Conservation (phyloP, 345 rosid species). For the Eucalyptus guilfoylei region DNA sequence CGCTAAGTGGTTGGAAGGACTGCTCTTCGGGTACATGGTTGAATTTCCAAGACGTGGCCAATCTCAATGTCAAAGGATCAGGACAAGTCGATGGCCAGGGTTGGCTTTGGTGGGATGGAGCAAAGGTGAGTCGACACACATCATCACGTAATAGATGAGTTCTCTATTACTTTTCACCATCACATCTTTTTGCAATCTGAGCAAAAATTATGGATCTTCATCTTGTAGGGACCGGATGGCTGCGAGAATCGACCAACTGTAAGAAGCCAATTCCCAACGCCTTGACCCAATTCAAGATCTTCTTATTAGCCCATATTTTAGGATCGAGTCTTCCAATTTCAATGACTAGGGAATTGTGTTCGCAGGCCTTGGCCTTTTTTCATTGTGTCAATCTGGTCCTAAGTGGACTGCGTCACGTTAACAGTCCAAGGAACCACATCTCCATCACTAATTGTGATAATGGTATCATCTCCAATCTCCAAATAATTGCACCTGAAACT, state of each 20-base stretch:
- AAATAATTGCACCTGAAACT: too few relatives aligned
- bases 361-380: slow-evolving; percentile 1
- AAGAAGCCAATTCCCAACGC: not conserved
- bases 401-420: not conserved
- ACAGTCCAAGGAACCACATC: slow-evolving; percentile 20
- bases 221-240: not conserved
- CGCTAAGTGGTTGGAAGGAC: not conserved
- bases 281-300: not conserved
- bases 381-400: slow-evolving; percentile 2
- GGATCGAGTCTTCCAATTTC: not conserved
- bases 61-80: slow-evolving; percentile 1
- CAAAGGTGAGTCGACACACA: not conserved
- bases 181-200: not conserved
- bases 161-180: not conserved
- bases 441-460: not conserved
- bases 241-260: not conserved
- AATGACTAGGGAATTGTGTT: not conserved
- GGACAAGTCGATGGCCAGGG: slow-evolving; percentile 21
- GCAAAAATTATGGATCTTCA: not conserved
- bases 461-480: too few relatives aligned
- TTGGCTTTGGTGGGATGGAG: slow-evolving; percentile 8
- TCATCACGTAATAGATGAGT: not conserved
- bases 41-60: not conserved
- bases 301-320: not conserved
- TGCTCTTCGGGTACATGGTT: not conserved